Base-by-base conservation (phyloP, 495 filamentous ascomycete species). In the Mycothermus thermophilus region DNA sequence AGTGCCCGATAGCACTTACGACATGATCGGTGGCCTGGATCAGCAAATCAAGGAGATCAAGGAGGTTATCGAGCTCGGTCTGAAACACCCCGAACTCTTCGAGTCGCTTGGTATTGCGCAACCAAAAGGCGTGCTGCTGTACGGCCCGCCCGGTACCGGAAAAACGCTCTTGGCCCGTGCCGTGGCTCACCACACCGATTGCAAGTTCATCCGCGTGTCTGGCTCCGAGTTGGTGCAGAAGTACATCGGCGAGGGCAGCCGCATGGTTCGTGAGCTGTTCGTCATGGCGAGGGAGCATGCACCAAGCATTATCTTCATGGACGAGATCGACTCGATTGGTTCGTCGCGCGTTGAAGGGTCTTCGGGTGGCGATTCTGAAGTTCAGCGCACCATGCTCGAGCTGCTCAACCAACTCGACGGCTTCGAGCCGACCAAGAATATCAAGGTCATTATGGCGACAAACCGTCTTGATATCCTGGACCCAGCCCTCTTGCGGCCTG, bases 41-140 rank as follows among this genome's bases (percentile, higher is more conserved):
- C 92, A 99, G 54, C 90, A 99, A 52, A 96, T 99, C 65, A 96
- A 99, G 67, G 92, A 99, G 61, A 99, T 99, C 67, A 99, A 99
- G 64, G 90, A 99, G 58, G 90, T 99, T 35, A 96, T 99, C 57
- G 90, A 99, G 64, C 80, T 99, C 21, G 90, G 90, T 35, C 72
- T 99, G 38, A 93, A 96, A 65, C 90, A 99, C 55, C 90, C 90
- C 3, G 90, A 99, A 60, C 72, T 99, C 32, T 99, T 99, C 62
- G 90, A 99, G 66, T 93, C 86, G 17, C 77, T 99, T 39, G 90
- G 90, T 41, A 99, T 99, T 47, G 92, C 92, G 36, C 90, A 96
- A 47, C 90, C 90, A 8, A 96, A 96, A 58, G 90, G 90, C 53
- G 90, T 99, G 16, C 72, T 99, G 30, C 77, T 99, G 14, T 99